Percentiles rank a stretch among this genome's conserved stretches.
Conservation (phyloP, 2,329 filamentous ascomycete species). For the Phoma herbarum region DNA sequence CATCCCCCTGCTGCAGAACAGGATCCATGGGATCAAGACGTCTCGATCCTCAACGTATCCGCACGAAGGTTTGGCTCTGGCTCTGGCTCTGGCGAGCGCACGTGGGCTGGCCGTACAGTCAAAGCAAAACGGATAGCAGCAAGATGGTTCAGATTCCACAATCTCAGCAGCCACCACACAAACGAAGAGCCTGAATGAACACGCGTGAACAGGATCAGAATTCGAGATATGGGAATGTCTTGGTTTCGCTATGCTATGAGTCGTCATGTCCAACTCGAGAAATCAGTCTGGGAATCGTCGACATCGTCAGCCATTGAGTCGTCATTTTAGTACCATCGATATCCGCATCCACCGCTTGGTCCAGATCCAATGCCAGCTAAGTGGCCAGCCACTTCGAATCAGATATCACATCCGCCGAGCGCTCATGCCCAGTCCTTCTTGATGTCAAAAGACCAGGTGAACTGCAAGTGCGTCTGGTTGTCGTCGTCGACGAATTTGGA, state of each 20-base stretch:
- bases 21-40: slow-evolving; percentile 56
- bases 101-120: slow-evolving; percentile 60
- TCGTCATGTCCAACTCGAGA: slow-evolving; percentile 20
- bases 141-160: slow-evolving; percentile 54
- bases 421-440: slow-evolving; percentile 85
- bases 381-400: slow-evolving; percentile 18
- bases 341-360: slow-evolving; percentile 27
- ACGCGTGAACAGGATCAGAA: background rate
- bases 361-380: slow-evolving; percentile 22
- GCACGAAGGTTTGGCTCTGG: slow-evolving; percentile 52
- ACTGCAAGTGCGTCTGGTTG: slow-evolving; percentile 86
- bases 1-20: slow-evolving; percentile 12
- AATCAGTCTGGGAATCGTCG: slow-evolving; percentile 27
- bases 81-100: slow-evolving; percentile 45
- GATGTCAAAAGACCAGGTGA: slow-evolving; percentile 97
- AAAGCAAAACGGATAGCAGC: slow-evolving; percentile 53
- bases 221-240: slow-evolving; percentile 14
- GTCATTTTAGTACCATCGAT: slow-evolving; percentile 33
- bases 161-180: slow-evolving; percentile 19
- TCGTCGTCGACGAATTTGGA: slow-evolving; percentile 97
- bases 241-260: slow-evolving; percentile 25
- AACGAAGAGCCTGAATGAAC: slow-evolving; percentile 20
- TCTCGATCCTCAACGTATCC: slow-evolving; percentile 59
- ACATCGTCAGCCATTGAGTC: slow-evolving; percentile 40
- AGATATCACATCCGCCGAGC: slow-evolving; percentile 2